Conservation (phyloP, 2,329 filamentous ascomycete species). For the Chrysosporium queenslandicum region DNA sequence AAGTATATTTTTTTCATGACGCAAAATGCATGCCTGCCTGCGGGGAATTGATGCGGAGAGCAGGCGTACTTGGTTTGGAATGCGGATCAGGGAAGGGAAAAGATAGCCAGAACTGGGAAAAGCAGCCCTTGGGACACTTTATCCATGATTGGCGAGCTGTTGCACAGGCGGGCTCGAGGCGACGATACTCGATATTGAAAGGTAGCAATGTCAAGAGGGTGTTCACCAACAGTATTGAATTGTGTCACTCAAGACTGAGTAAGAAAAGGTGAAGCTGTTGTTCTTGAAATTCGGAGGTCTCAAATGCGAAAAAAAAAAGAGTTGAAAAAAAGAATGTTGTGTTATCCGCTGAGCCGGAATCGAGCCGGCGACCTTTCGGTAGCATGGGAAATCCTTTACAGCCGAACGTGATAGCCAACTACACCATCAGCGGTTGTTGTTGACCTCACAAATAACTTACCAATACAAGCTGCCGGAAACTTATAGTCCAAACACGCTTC, state of each 20-base stretch:
- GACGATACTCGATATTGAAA: too few species aligned
- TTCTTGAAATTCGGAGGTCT: too few species aligned
- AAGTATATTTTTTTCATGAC: neutral
- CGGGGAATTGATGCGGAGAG: neutral
- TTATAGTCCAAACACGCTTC: too few species aligned
- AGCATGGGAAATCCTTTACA: constrained; percentile 12
- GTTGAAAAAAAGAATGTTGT: constrained; percentile 4
- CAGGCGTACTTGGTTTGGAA: too few species aligned
- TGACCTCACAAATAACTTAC: too few species aligned
- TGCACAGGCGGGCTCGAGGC: too few species aligned
- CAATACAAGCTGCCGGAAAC: too few species aligned
- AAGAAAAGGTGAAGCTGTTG: too few species aligned
- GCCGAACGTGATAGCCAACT: constrained; percentile 14
- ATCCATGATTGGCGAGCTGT: too few species aligned
- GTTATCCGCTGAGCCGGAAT: constrained; percentile 11
- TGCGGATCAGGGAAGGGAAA: neutral
- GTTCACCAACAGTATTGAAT: too few species aligned
- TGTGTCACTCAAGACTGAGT: too few species aligned
- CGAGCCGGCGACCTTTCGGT: constrained; percentile 14
- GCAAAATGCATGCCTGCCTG: neutral
- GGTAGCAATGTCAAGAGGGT: too few species aligned
- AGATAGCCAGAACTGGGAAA: neutral
- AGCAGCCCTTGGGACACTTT: neutral
- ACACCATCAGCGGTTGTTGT: constrained; percentile 13
- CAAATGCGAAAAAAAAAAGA: neutral